phyloP scores from a whole-genome alignment of 352 stramenopile genomes.

The Globisporangium emineosum region DNA sequence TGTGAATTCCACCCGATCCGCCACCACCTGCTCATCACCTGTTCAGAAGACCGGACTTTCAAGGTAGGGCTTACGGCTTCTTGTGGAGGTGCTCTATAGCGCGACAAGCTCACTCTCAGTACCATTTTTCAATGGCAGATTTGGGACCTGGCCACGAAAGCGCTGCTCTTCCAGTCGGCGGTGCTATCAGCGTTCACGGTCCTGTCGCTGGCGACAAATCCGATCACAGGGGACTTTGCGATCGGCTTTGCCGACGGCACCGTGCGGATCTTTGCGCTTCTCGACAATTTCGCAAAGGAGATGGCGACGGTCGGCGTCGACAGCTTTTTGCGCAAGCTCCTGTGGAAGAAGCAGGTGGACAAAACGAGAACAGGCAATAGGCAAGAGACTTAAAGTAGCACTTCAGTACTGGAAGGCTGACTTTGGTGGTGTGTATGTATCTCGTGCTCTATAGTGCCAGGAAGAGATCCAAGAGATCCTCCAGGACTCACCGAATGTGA shows the following conservation, averaged over 20 bases:
- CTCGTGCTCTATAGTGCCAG: slow-evolving; percentile 23
- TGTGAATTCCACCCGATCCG: slow-evolving; percentile 72
- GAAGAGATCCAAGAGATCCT: slow-evolving; percentile 40
- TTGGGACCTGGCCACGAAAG: slow-evolving; percentile 65
- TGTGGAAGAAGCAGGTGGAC: slow-evolving; percentile 38
- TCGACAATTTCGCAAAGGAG: slow-evolving; percentile 56
- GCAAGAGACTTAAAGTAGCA: neutral
- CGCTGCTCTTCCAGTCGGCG: slow-evolving; percentile 69
- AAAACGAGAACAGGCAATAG: too few relatives aligned
- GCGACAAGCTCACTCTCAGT: neutral
- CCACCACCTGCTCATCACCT: slow-evolving; percentile 65
- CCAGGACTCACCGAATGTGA: slow-evolving; percentile 53
- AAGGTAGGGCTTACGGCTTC: slow-evolving; percentile 37
- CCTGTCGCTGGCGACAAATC: slow-evolving; percentile 57
- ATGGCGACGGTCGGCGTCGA: slow-evolving; percentile 44
- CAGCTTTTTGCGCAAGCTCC: slow-evolving; percentile 38
- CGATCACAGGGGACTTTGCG: slow-evolving; percentile 53
- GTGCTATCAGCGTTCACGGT: slow-evolving; percentile 77
- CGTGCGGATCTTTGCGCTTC: slow-evolving; percentile 52
- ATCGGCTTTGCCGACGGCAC: slow-evolving; percentile 75
- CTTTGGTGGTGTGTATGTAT: neutral
- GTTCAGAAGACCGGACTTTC: slow-evolving; percentile 82
- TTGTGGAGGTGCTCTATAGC: neutral
- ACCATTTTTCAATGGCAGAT: slow-evolving; percentile 34
- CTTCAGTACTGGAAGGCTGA: neutral